Base-by-base conservation (phyloP, 345 rosid species). In the Corchorus capsularis region DNA sequence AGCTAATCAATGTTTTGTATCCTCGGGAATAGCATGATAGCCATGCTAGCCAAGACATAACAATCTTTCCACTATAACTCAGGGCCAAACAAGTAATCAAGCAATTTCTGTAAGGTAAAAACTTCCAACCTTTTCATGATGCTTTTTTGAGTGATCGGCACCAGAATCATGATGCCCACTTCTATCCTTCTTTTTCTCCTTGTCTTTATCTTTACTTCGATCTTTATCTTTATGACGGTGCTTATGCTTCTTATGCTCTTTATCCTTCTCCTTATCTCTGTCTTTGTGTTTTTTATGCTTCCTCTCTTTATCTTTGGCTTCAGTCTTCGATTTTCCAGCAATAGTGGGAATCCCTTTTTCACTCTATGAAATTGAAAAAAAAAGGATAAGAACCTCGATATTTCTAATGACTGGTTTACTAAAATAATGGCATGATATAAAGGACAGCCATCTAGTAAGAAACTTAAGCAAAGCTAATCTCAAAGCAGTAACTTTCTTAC, bases 221-320 rank as follows among this genome's bases (percentile, higher is more conserved):
- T 90, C 98, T 87, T 79, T 84, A 74, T 86, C 86, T 71, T 89
- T 93, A 76, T 88, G 98, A 66, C 86, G 89, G 82, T 89, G 97
- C 77, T 89, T 95, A 82, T 86, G 98, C 87, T 89, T 92, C 93
- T 91, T 92, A 81, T 91, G 96, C 86, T 90, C 97, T 89, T 85
- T 90, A 78, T 96, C 95, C 80, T 92, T 93, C 53, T 89, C 97
- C 85, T 89, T 91, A 69, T 92, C 97, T 76, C 83, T 90, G 75
- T 95, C 97, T 83, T 76, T 95, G 84, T 85, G 94, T 84, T 90
- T 95, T 84, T 87, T 95, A 85, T 88, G 99, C 86, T 91, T 95
- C 88, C 94, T 87, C 75, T 93, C 96, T 84, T 88, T 92, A 81
- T 93, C 97, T 79, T 88, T 93, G 19, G 91, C 82, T 72, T 90